Percentiles rank a stretch among this genome's conserved stretches.
These are phyloP conservation scores for Posidonia oceanica DNA, from an alignment of 116 monocot genomes.

Conservation along the genomic window DNA sequence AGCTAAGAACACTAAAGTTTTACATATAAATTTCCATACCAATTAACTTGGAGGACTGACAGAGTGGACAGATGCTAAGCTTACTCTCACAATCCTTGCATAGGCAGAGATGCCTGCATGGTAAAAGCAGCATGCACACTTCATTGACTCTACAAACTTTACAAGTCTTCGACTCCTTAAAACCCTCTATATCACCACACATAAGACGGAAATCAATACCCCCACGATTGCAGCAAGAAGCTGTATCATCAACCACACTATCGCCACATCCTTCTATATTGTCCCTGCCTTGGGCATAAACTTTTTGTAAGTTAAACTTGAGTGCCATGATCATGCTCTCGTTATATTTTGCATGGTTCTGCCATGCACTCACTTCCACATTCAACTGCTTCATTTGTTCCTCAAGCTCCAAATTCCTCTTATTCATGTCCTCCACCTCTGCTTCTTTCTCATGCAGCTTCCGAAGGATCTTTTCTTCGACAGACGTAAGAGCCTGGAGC, in stretches of 20 bases:
- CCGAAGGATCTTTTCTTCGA: slow-evolving; percentile 44
- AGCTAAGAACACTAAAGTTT: background rate
- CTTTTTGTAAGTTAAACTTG: slow-evolving; percentile 48
- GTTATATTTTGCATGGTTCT: slow-evolving; percentile 57
- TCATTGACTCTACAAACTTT: slow-evolving; percentile 49
- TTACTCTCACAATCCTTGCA: slow-evolving; percentile 76
- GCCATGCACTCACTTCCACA: slow-evolving; percentile 48
- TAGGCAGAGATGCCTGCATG: slow-evolving; percentile 66
- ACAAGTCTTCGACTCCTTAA: slow-evolving; percentile 30
- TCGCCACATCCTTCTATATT: slow-evolving; percentile 67
- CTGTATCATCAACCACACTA: slow-evolving; percentile 64
- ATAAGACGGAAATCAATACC: slow-evolving; percentile 17
- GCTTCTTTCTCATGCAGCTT: slow-evolving; percentile 55
- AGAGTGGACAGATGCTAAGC: slow-evolving; percentile 53
- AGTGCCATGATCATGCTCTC: slow-evolving; percentile 58
- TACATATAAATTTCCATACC: slow-evolving; percentile 67
- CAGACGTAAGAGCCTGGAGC: slow-evolving; percentile 31
- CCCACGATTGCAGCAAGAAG: slow-evolving; percentile 50
- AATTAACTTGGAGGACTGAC: slow-evolving; percentile 57
- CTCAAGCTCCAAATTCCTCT: slow-evolving; percentile 62
- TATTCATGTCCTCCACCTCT: slow-evolving; percentile 44
- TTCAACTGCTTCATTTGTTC: slow-evolving; percentile 54
- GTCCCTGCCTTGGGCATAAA: slow-evolving; percentile 33
- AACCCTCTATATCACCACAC: slow-evolving; percentile 18
- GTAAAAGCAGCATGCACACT: slow-evolving; percentile 57